These are phyloP conservation scores for Epichloe gansuensis DNA, from an alignment of 2,329 filamentous ascomycete species.

Conservation along the genomic window DNA sequence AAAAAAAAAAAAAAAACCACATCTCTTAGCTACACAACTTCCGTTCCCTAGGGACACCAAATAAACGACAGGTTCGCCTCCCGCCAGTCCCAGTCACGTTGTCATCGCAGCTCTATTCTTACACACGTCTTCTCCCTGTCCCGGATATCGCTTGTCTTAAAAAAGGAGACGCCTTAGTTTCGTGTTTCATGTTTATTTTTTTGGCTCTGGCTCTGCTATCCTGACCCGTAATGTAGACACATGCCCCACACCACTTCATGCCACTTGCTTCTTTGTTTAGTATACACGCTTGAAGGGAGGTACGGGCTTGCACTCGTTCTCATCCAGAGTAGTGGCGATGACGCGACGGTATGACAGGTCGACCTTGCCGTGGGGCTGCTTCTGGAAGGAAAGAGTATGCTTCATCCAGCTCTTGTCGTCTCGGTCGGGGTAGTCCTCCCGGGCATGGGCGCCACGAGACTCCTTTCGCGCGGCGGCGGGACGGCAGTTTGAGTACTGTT, in stretches of 20 bases:
- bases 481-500: conserved; percentile 75
- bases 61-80: no score
- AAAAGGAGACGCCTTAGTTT: conserved; percentile 6
- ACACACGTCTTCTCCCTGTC: neutral
- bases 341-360: conserved; percentile 81
- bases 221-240: neutral
- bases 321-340: conserved; percentile 72
- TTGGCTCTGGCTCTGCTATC: neutral
- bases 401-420: conserved; percentile 99
- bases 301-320: conserved; percentile 90
- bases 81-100: neutral
- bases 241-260: neutral
- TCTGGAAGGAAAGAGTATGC: conserved; percentile 95
- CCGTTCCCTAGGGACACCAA: no score
- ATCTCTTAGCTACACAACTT: no score
- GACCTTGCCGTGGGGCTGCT: conserved; percentile 75
- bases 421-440: conserved; percentile 92
- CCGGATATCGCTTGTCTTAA: conserved; percentile 9
- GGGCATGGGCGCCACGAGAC: conserved; percentile 90
- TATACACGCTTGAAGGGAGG: conserved; percentile 94
- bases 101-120: neutral
- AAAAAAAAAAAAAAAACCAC: no score
- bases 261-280: conserved; percentile 33
- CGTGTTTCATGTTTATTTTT: neutral
- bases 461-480: conserved; percentile 89